Base-by-base conservation (phyloP, 164 flowering plant species). In the Macadamia integrifolia region DNA sequence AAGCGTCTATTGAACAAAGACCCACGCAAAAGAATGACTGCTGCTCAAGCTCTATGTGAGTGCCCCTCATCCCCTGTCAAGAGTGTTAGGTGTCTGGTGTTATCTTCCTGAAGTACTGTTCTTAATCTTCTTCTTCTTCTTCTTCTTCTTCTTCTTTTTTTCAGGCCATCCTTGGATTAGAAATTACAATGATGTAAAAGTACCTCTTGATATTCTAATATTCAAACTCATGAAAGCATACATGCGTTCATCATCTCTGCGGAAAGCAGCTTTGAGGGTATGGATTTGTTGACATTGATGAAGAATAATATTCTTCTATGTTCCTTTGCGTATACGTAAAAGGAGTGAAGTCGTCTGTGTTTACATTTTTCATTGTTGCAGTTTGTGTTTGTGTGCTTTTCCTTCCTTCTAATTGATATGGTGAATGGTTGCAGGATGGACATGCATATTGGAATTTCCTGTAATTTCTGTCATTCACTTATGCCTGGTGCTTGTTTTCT, bases 151-250 rank as follows among this genome's bases (percentile, higher is more conserved):
- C n/a, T n/a, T n/a, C n/a, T 69, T 6, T 66, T 66, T 46, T 72
- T 64, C 92, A 94, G 99, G 97, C 76, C 99, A 94, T 84, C 92
- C 97, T 32, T 94, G 97, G 99, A 81, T 94, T 35, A 76, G 85
- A 63, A 82, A 74, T 74, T 65, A 75, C 67, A 78, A 71, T 68
- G 81, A 74, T 23, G 78, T 84, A 28, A 88, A 85, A 73, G 74
- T 89, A n/a, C 97, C 93, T 8, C 81, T 94, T 44, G 99, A 94
- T 82, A 83, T 90, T 64, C 69, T 78, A 57, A 82, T 88, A 42
- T 88, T 92, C 76, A 84, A 71, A 75, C 84, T 81, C 55, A 84
- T 94, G 88, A 94, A 86, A 78, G 78, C 84, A 10, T 94, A 92
- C 69, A 82, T 90, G 86, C 85, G 86, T 8, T 92, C 99, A 58